phyloP scores from a whole-genome alignment of 495 filamentous ascomycete species.

The Parachaetomium inaequale region DNA sequence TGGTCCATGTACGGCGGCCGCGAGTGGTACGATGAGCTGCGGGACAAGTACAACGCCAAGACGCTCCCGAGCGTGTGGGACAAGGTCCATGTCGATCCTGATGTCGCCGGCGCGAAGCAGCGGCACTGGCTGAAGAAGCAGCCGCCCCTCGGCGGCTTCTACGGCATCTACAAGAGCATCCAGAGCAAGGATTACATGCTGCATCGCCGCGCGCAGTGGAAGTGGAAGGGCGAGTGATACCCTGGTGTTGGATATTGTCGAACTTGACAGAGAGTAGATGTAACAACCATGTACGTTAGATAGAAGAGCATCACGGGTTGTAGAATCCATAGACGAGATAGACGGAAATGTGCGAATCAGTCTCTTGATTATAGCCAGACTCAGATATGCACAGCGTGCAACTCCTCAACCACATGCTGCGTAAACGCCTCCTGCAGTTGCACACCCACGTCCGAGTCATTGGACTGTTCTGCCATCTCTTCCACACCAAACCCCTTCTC shows the following conservation, averaged over 20 bases:
- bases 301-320: not conserved
- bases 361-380: not conserved
- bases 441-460: conserved; percentile 24
- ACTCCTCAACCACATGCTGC: conserved; percentile 28
- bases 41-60: conserved; percentile 49
- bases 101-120: conserved; percentile 26
- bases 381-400: conserved; percentile 14
- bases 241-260: not conserved
- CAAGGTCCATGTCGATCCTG: conserved; percentile 48
- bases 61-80: conserved; percentile 55
- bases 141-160: conserved; percentile 53
- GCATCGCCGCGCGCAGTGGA: conserved; percentile 52
- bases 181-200: conserved; percentile 52
- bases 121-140: conserved; percentile 38
- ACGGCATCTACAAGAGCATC: conserved; percentile 55
- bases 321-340: not conserved
- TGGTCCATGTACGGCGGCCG: conserved; percentile 52
- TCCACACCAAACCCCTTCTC: conserved; percentile 31
- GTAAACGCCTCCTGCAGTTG: conserved; percentile 32
- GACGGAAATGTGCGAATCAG: not conserved
- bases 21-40: conserved; percentile 49
- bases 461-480: conserved; percentile 25
- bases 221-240: conserved; percentile 35
- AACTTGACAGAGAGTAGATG: not conserved
- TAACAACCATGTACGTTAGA: not conserved